Evolutionary conservation across 345 rosid genomes (phyloP).

Genomic region (Dimocarpus longan): DNA sequence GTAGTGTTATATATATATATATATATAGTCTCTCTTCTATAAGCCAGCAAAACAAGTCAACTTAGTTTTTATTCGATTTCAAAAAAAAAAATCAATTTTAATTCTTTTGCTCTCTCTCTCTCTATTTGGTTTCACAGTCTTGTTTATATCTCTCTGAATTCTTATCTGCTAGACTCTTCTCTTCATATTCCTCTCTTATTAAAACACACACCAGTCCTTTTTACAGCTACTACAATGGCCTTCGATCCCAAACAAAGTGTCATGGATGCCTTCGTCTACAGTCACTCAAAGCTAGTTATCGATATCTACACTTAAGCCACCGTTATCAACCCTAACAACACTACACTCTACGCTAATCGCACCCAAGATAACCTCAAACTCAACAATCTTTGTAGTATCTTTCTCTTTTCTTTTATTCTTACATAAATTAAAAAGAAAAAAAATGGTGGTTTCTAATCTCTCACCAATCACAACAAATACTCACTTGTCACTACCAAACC

Average conservation of each 20-base stretch:
- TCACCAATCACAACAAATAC: not conserved
- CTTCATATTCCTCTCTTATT: slow-evolving; percentile 8
- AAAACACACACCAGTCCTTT: not conserved
- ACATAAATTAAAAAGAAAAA: not conserved
- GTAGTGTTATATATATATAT: too few species aligned
- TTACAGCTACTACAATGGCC: slow-evolving; percentile 44
- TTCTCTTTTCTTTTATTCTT: not conserved
- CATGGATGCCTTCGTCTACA: slow-evolving; percentile 84
- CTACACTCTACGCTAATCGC: slow-evolving; percentile 80
- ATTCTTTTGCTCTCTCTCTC: not conserved
- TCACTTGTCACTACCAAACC: not conserved
- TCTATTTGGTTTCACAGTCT: not conserved
- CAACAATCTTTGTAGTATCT: slow-evolving; percentile 59
- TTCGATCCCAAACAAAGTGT: slow-evolving; percentile 69
- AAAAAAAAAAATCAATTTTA: too few species aligned
- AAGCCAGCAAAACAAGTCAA: not conserved
- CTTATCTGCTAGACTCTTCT: slow-evolving; percentile 25
- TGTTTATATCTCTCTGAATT: too few species aligned
- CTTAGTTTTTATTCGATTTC: not conserved
- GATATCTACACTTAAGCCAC: slow-evolving; percentile 83
- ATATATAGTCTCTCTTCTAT: too few species aligned
- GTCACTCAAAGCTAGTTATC: slow-evolving; percentile 73
- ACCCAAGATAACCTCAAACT: slow-evolving; percentile 90
- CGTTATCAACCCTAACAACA: slow-evolving; percentile 53
- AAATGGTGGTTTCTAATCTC: too few species aligned